A percentile compares a stretch with the other conserved stretches of the same genome.
Evolutionary conservation across 2,329 filamentous ascomycete genomes (phyloP).

Genomic region (Madurella fahalii): DNA sequence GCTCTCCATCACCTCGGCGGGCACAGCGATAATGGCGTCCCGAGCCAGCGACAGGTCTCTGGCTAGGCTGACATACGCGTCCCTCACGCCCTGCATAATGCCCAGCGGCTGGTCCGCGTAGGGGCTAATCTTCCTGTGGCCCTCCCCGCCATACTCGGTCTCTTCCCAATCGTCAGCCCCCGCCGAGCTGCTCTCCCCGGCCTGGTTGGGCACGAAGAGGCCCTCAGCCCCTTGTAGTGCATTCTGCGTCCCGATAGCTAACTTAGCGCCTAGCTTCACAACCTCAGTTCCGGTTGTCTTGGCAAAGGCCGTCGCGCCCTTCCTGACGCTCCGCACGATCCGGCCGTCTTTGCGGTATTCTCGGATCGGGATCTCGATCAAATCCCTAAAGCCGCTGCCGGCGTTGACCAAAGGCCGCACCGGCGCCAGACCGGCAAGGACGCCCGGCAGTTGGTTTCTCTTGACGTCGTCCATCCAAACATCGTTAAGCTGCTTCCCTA

Average conservation of each 20-base stretch:
- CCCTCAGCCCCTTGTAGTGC: slow-evolving; percentile 84
- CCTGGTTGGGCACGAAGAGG: slow-evolving; percentile 54
- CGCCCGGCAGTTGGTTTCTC: slow-evolving; percentile 79
- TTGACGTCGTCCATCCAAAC: slow-evolving; percentile 96
- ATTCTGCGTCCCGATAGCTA: slow-evolving; percentile 93
- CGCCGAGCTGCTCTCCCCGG: slow-evolving; percentile 25
- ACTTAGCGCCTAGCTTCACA: slow-evolving; percentile 89
- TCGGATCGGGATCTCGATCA: slow-evolving; percentile 82
- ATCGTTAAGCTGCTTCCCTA: slow-evolving; percentile 87
- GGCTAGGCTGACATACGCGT: slow-evolving; percentile 76
- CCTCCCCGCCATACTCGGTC: slow-evolving; percentile 63
- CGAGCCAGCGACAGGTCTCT: slow-evolving; percentile 81
- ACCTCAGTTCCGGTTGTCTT: slow-evolving; percentile 91
- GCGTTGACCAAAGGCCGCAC: slow-evolving; percentile 91
- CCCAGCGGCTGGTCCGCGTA: slow-evolving; percentile 94
- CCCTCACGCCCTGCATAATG: slow-evolving; percentile 78
- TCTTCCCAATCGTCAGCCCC: slow-evolving; percentile 35
- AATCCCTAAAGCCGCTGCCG: slow-evolving; percentile 77
- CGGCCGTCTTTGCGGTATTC: slow-evolving; percentile 95
- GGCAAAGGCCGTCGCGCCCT: slow-evolving; percentile 84
- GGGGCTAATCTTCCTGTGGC: slow-evolving; percentile 75
- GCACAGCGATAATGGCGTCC: slow-evolving; percentile 92
- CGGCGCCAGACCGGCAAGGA: slow-evolving; percentile 83
- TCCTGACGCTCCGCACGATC: slow-evolving; percentile 84
- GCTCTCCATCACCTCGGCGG: slow-evolving; percentile 85